Evolutionary conservation across 2,329 filamentous ascomycete species (phyloP).

Genomic region (Emmonsia crescens): DNA sequence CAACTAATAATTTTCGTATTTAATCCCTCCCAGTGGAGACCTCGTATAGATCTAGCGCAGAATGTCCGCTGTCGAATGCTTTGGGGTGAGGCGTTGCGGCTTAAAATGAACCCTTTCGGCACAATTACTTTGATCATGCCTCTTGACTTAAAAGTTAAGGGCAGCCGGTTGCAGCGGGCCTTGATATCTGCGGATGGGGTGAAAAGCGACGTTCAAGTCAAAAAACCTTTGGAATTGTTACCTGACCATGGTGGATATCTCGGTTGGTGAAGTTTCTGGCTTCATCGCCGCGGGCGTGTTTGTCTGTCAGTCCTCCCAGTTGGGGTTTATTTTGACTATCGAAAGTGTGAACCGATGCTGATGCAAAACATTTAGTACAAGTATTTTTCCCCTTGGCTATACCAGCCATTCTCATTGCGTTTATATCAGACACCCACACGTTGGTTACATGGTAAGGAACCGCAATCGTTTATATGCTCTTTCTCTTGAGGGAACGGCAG

Average conservation of each 20-base stretch:
- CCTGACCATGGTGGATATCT: constrained; percentile 12
- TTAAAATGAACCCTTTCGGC: neutral
- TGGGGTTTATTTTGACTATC: neutral
- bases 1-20: neutral
- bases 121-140: neutral
- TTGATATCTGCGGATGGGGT: neutral
- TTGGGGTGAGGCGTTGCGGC: neutral
- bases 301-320: constrained; percentile 14
- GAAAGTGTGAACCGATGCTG: neutral
- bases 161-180: neutral
- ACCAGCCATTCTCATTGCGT: constrained; percentile 26
- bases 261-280: constrained; percentile 30
- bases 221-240: neutral
- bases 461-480: neutral
- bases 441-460: constrained; percentile 16
- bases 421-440: constrained; percentile 27
- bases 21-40: neutral
- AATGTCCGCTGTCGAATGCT: neutral
- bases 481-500: neutral
- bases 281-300: constrained; percentile 29
- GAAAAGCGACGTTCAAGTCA: neutral
- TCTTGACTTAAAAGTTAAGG: neutral
- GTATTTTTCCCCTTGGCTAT: constrained; percentile 27
- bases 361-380: constrained; percentile 20
- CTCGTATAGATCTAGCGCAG: neutral